Base-by-base conservation (phyloP, 768 basidiomycete species). In the Suillus luteus region DNA sequence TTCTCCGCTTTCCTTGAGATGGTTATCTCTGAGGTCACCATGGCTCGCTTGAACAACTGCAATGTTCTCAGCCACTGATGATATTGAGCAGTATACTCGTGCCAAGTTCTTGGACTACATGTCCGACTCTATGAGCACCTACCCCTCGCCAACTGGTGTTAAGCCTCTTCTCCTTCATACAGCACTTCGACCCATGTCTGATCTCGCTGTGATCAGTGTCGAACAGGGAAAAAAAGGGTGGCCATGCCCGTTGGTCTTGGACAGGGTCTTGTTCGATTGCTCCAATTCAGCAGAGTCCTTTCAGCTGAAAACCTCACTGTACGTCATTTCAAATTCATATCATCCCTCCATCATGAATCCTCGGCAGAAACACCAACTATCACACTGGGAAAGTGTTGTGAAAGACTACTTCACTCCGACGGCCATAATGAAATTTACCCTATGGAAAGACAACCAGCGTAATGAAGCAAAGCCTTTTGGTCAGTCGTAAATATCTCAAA, bases 101-200 rank as follows among this genome's bases (percentile, higher is more conserved):
- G 95, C 97, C 66, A 99, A 99, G 79, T 99, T 98, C 85, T 81
- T 99, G 81, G 97, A 99, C 76, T 99, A 99, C 73, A 92, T 94
- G 60, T 95, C 93, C 8, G 96, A 97, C 75, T 95, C 93, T 3
- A 97, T 97, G 93, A 96, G 95, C 72, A 98, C 99, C 71, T 99
- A 99, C 77, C 97, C 97, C 5, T 98, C 96, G 40, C 97, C 97
- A 5, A 98, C 96, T 55, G 97, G 97, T 81, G 90, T 98, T 63
- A 93, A n/a, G n/a, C n/a, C n/a, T n/a, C n/a, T n/a, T n/a, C n/a
- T n/a, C n/a, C n/a, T n/a, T n/a, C n/a, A n/a, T n/a, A n/a, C n/a
- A n/a, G n/a, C n/a, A n/a, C n/a, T n/a, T n/a, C n/a, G n/a, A n/a
- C n/a, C n/a, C n/a, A n/a, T n/a, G n/a, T n/a, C n/a, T n/a, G n/a